Evolutionary conservation across 257 asterid species (phyloP).

Genomic region (Cruciata laevipes): DNA sequence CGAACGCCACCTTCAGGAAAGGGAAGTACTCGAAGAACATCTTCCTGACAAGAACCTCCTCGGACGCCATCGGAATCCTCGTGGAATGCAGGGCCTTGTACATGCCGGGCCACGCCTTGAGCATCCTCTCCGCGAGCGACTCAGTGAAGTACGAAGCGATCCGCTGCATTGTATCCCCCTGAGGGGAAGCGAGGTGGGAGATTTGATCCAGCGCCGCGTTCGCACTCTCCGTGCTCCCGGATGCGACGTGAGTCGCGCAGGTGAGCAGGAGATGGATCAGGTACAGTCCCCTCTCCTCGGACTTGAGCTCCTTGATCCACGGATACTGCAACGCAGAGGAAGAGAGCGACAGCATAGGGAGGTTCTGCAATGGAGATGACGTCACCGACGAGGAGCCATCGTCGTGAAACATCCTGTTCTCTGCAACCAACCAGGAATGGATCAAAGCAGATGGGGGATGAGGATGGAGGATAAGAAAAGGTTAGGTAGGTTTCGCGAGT

Average conservation of each 20-base stretch:
- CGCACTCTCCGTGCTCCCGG: slow-evolving; percentile 72
- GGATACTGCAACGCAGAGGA: slow-evolving; percentile 47
- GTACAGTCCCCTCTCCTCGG: slow-evolving; percentile 86
- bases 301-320: slow-evolving; percentile 78
- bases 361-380: slow-evolving; percentile 57
- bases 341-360: slow-evolving; percentile 55
- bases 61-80: slow-evolving; percentile 34
- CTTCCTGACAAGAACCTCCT: slow-evolving; percentile 57
- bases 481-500: slow-evolving; percentile 16
- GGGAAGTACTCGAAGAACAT: slow-evolving; percentile 82
- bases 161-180: slow-evolving; percentile 92
- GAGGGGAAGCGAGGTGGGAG: slow-evolving; percentile 74
- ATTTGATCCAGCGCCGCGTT: slow-evolving; percentile 86
- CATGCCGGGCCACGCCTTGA: slow-evolving; percentile 76
- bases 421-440: neutral
- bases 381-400: slow-evolving; percentile 86
- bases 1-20: slow-evolving; percentile 68
- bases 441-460: too few relatives aligned
- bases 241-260: slow-evolving; percentile 75
- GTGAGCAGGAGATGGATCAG: slow-evolving; percentile 73
- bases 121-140: slow-evolving; percentile 78
- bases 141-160: slow-evolving; percentile 78
- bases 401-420: slow-evolving; percentile 60
- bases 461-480: neutral
- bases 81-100: slow-evolving; percentile 69